Evolutionary conservation across 2,329 filamentous ascomycete genomes (phyloP), one percentile per base, ranked within the genome.

Genomic region (Hymenoscyphus albidus): DNA sequence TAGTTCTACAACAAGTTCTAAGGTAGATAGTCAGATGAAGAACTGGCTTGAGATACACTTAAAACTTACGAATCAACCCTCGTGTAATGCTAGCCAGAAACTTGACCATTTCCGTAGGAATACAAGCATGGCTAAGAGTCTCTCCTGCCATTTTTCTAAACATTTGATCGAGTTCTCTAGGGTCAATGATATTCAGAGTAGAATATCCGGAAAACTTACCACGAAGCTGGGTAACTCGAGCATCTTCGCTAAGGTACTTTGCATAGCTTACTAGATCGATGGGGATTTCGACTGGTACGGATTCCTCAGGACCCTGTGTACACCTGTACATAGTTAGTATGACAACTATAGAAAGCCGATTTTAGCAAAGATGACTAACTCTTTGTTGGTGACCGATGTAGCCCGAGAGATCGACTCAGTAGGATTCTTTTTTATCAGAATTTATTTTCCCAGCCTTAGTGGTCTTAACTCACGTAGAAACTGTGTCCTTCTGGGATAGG

Each of bases 151-250:
- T 42, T 60, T 31, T 18, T 60, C 7, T 3, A 42, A 60, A 60
- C 38, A 60, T 40, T 32, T 40, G 2, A 60, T 60, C n/a, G n/a
- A 60, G 35, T 42, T 42, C 58, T 60, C 58, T 60, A 60, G 58
- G 22, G 58, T 60, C 13, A 60, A 60, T 32, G 44, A 5, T 31
- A 40, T 60, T 44, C 9, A 48, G 35, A 40, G 58, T 48, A 60
- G 27, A 14, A 60, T 39, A 60, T 40, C 27, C 14, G 14, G 58
- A 40, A 60, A 60, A 48, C 58, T 60, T n/a, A 60, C 39, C n/a
- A 40, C n/a, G 9, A 60, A 60, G 58, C 22, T 60, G 5, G 32
- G 58, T 60, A 60, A 60, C 58, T 60, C 39, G 39, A 60, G 58
- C 18, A 32, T 60, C 58, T 31, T 60, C 58, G 14, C 38, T 7